Conservation (phyloP, 139 green algal species). For the Haematococcus sp. region DNA sequence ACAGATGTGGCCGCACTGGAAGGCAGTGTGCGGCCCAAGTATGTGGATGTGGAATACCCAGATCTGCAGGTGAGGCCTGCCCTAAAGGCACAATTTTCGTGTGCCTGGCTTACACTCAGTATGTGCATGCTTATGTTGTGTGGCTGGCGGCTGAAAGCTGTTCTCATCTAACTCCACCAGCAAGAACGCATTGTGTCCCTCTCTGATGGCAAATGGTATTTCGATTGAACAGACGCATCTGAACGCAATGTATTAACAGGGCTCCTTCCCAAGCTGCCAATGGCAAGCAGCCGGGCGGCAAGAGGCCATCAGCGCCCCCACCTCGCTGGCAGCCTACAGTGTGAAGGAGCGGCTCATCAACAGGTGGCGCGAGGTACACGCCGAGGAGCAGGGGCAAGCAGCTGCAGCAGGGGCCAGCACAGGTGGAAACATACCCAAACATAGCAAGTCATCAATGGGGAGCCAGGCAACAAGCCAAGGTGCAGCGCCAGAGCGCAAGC, state of each 20-base stretch:
- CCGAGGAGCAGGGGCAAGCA: neutral
- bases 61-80: slow-evolving; percentile 1
- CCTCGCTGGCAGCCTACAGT: slow-evolving; percentile 30
- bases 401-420: neutral
- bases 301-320: slow-evolving; percentile 25
- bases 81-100: too few species aligned
- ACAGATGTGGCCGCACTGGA: slow-evolving; percentile 18
- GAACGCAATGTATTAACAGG: too few species aligned
- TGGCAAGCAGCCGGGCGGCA: neutral
- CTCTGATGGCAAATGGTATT: too few species aligned
- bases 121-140: too few species aligned
- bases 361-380: slow-evolving; percentile 59
- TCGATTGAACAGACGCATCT: too few species aligned
- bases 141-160: too few species aligned
- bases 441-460: neutral
- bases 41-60: neutral
- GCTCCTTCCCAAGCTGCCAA: neutral
- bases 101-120: too few species aligned
- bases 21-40: neutral
- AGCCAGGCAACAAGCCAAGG: neutral
- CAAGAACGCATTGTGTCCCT: too few species aligned
- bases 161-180: too few species aligned
- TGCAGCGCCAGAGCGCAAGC: slow-evolving; percentile 1
- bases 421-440: too few species aligned
- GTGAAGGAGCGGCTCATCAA: slow-evolving; percentile 59